These are phyloP conservation scores for Cyathus striatus DNA, from an alignment of 768 basidiomycete genomes.

Conservation along the genomic window DNA sequence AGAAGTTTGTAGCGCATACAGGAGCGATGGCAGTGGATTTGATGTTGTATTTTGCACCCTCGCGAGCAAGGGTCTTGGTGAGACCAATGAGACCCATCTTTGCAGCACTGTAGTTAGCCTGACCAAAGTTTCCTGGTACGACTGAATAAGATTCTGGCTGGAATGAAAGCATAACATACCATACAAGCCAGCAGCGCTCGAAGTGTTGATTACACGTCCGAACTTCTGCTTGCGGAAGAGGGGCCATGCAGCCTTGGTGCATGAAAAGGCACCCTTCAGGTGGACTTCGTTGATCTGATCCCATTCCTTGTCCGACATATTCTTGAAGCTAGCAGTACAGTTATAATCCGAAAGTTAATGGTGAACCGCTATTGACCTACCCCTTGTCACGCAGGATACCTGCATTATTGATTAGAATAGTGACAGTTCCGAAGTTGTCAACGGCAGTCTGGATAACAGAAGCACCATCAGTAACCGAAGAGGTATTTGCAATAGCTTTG, in stretches of 20 bases:
- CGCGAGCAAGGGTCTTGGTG: constrained; percentile 87
- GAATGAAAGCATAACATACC: constrained; percentile 38
- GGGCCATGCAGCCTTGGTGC: constrained; percentile 95
- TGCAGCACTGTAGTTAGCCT: constrained; percentile 96
- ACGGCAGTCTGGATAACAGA: constrained; percentile 85
- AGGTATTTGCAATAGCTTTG: constrained; percentile 81
- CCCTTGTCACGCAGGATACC: constrained; percentile 83
- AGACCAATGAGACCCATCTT: constrained; percentile 95
- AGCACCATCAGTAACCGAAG: constrained; percentile 81
- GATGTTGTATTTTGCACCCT: constrained; percentile 91
- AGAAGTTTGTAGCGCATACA: constrained; percentile 35
- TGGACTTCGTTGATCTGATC: constrained; percentile 88
- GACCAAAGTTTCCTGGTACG: constrained; percentile 82
- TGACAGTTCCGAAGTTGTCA: constrained; percentile 76
- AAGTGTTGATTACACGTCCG: constrained; percentile 91
- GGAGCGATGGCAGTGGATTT: constrained; percentile 86
- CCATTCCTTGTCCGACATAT: constrained; percentile 94
- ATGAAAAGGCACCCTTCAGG: constrained; percentile 88
- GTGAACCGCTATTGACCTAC: constrained; percentile 32
- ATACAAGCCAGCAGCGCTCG: constrained; percentile 91
- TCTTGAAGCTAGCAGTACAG: constrained; percentile 73
- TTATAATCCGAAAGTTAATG: background rate
- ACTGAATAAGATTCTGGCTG: too few relatives aligned
- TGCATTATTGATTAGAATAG: constrained; percentile 95
- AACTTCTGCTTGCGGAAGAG: constrained; percentile 93